A percentile compares a stretch with the other conserved stretches of the same genome.
These are phyloP conservation scores for Solanum peruvianum DNA, from an alignment of 257 asterid species.

Conservation along the genomic window DNA sequence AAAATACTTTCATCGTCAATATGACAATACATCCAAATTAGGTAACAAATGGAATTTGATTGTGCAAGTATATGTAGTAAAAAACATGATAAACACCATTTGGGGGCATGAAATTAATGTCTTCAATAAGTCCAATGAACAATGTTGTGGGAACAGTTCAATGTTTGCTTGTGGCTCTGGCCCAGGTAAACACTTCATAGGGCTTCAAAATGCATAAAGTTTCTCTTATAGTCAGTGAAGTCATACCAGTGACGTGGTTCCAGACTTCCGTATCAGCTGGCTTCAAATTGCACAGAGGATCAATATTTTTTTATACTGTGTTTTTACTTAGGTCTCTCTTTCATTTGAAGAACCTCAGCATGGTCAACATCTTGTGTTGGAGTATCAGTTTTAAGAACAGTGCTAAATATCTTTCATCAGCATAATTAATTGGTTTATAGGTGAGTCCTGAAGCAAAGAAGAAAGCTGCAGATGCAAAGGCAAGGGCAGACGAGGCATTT, in stretches of 20 bases:
- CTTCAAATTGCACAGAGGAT: neutral
- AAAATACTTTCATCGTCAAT: neutral
- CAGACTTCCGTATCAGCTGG: neutral
- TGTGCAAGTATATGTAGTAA: conserved; percentile 5
- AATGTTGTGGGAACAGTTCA: neutral
- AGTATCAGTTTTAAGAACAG: neutral
- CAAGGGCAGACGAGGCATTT: conserved; percentile 73
- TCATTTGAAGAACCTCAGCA: neutral
- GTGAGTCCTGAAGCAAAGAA: conserved; percentile 70
- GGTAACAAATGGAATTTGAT: neutral
- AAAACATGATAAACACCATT: neutral
- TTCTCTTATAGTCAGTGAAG: neutral
- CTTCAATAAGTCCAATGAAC: neutral
- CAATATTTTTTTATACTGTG: neutral
- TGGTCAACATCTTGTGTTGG: neutral
- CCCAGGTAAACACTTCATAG: too few species aligned
- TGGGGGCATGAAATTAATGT: neutral
- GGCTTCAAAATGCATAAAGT: too few species aligned
- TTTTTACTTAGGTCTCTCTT: too few species aligned
- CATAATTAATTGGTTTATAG: conserved; percentile 20
- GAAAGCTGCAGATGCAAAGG: conserved; percentile 82
- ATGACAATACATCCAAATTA: neutral
- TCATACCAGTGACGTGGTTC: neutral
- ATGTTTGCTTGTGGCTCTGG: too few species aligned
- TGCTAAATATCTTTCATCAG: neutral